phyloP scores from a whole-genome alignment of 345 rosid species.

The Sonneratia caseolaris region DNA sequence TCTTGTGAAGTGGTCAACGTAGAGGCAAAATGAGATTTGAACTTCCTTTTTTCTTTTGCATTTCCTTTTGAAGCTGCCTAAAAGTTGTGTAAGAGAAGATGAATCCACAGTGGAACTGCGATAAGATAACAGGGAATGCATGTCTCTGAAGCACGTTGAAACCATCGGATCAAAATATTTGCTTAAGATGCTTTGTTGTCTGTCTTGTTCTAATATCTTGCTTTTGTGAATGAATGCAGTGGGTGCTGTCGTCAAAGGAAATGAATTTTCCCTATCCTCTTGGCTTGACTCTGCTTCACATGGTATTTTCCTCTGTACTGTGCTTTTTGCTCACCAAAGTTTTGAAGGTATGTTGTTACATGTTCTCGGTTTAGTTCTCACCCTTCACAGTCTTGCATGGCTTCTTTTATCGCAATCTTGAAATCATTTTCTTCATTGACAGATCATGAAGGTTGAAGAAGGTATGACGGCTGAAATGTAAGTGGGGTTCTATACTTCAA shows the following conservation, averaged over 20 bases:
- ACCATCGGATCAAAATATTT: background rate
- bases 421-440: constrained; percentile 5
- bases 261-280: constrained; percentile 95
- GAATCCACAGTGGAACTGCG: background rate
- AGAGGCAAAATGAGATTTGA: background rate
- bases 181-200: background rate
- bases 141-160: background rate
- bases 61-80: background rate
- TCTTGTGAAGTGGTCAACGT: background rate
- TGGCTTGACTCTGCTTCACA: constrained; percentile 91
- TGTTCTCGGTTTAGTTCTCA: background rate
- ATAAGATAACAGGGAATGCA: background rate
- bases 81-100: background rate
- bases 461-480: constrained; percentile 97
- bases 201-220: background rate
- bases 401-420: background rate
- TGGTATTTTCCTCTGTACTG: constrained; percentile 79
- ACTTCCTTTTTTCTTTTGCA: background rate
- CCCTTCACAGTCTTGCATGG: background rate
- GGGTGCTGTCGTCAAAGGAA: constrained; percentile 96
- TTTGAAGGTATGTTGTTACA: constrained; percentile 49
- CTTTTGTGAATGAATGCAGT: constrained; percentile 39
- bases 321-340: constrained; percentile 78
- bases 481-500: constrained; percentile 14
- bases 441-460: constrained; percentile 83